phyloP scores from a whole-genome alignment of 192 early-diverging fungal genomes.

The Paraglomus occultum region DNA sequence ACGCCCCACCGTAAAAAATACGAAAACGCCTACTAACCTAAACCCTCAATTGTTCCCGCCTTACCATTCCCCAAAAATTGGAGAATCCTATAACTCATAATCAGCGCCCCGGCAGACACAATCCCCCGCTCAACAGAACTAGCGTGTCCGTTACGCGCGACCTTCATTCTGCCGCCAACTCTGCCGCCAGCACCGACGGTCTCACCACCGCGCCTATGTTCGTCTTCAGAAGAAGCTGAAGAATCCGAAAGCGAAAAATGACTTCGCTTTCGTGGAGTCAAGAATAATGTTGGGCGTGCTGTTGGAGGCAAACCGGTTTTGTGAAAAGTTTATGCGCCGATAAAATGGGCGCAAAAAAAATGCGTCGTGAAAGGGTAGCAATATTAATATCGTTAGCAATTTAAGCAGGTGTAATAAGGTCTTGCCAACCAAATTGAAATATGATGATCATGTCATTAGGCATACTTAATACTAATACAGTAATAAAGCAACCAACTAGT shows the following conservation, averaged over 20 bases:
- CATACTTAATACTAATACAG: too few species aligned
- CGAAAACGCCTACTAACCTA: slow-evolving; percentile 4
- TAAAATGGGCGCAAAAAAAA: too few species aligned
- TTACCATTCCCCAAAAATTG: slow-evolving; percentile 15
- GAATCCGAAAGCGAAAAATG: slow-evolving; percentile 12
- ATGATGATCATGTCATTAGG: too few species aligned
- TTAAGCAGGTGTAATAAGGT: too few species aligned
- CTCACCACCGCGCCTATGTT: neutral
- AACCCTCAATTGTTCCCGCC: slow-evolving; percentile 10
- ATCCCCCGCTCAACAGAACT: slow-evolving; percentile 15
- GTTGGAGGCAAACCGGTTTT: slow-evolving; percentile 2
- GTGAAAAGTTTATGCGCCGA: too few species aligned
- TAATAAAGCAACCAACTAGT: too few species aligned
- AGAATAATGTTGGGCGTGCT: slow-evolving; percentile 20
- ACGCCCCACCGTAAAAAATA: too few species aligned
- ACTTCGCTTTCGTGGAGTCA: slow-evolving; percentile 15
- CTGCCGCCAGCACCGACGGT: neutral
- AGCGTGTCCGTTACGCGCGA: neutral
- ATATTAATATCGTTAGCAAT: too few species aligned
- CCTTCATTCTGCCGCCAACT: neutral
- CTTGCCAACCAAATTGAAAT: too few species aligned
- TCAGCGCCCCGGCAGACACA: slow-evolving; percentile 1
- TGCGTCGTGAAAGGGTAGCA: too few species aligned
- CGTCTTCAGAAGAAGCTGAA: slow-evolving; percentile 10
- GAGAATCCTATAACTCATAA: slow-evolving; percentile 3